Base-by-base conservation (phyloP, 345 rosid genomes). In the Eucalyptus sp. region DNA sequence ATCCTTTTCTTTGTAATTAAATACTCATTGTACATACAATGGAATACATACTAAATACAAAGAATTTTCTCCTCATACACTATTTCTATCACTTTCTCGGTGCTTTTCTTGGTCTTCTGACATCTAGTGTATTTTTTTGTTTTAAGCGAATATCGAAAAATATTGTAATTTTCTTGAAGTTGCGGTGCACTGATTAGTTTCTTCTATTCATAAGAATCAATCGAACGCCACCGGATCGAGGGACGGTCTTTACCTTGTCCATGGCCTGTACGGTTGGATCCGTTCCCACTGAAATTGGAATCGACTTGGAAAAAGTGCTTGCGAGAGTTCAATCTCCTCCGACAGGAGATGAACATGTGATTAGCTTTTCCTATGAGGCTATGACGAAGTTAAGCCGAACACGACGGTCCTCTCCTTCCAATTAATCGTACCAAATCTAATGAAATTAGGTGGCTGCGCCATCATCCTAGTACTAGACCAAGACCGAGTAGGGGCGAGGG, bases 141-240 rank as follows among this genome's bases (percentile, higher is more conserved):
- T 52, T 52, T 20, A 52, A 52, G 0, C 2, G 0, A 1, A 20
- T 52, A 18, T 52, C 25, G 2, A 52, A 20, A 52, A 20, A 20
- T 52, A 20, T 52, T 52, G 1, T 52, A 5, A 52, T 52, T 20
- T 52, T 18, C 58, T 52, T 52, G 25, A 52, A 52, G 58, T 20
- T 5, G 5, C 3, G 3, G 5, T 20, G 1, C 25, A 52, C 0
- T 52, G 1, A 52, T 20, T 52, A 52, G 58, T 29, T 12, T 27
- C 8, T 27, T 7, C 68, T 62, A 29, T 27, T 27, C 33, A 27
- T 27, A 13, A 62, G 4, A 62, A 62, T 62, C 68, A 11, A 27
- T 27, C 0, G 13, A 31, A 31, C 24, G 0, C 80, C 24, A 33
- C 80, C 25, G 4, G 37, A 16, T 33, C 1, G 79, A 17, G 54